Evolutionary conservation across 2,329 filamentous ascomycete species (phyloP).

Genomic region (Xylariaceae sp.): DNA sequence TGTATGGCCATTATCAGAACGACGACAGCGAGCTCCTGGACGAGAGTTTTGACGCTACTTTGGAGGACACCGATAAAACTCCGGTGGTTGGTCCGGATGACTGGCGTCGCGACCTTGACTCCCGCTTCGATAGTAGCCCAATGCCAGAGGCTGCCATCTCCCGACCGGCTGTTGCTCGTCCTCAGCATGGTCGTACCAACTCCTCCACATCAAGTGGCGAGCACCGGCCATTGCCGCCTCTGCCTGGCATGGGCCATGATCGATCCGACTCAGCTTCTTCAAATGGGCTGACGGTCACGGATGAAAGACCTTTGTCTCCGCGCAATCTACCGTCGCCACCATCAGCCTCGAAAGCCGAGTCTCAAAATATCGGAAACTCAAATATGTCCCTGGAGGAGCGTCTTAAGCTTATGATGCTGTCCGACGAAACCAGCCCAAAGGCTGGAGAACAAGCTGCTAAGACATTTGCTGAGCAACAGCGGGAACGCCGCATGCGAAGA

Average conservation of each 20-base stretch:
- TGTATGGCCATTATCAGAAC: conserved; percentile 49
- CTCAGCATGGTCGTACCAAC: conserved; percentile 60
- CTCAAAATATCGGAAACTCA: conserved; percentile 68
- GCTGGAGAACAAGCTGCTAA: conserved; percentile 34
- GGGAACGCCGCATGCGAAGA: conserved; percentile 65
- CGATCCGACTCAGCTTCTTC: conserved; percentile 53
- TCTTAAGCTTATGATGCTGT: conserved; percentile 83
- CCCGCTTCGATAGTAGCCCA: conserved; percentile 69
- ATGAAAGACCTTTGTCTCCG: conserved; percentile 66
- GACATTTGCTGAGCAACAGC: conserved; percentile 60
- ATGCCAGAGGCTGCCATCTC: conserved; percentile 53
- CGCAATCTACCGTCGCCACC: conserved; percentile 72
- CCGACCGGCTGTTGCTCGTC: conserved; percentile 45
- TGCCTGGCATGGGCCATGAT: conserved; percentile 60
- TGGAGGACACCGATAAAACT: conserved; percentile 95
- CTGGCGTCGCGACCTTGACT: conserved; percentile 76
- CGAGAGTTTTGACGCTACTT: conserved; percentile 91
- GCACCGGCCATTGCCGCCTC: conserved; percentile 78
- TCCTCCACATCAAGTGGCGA: conserved; percentile 77
- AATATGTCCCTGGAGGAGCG: conserved; percentile 84
- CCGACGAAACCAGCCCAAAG: conserved; percentile 50
- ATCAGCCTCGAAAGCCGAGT: conserved; percentile 68
- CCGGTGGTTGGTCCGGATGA: conserved; percentile 97
- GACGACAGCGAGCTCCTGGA: conserved; percentile 62
- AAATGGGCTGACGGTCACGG: conserved; percentile 62